phyloP scores from a whole-genome alignment of 129 eudicot species.

The Cynara cardunculus region DNA sequence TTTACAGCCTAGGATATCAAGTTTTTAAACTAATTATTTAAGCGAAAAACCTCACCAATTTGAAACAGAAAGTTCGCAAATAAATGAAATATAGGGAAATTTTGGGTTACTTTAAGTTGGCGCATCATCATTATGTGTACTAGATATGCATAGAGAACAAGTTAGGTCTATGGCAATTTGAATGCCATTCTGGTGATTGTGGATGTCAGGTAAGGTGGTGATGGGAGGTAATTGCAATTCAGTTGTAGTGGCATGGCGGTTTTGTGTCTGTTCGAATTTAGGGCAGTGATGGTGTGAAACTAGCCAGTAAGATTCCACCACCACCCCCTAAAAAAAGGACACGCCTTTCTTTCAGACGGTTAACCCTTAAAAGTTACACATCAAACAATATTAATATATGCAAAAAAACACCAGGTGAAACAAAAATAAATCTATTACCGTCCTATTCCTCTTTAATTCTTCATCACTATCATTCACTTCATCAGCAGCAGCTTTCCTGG shows the following conservation, averaged over 20 bases:
- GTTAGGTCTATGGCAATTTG: too few species aligned
- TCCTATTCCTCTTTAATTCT: constrained; percentile 55
- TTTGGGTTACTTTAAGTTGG: too few species aligned
- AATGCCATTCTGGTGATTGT: too few species aligned
- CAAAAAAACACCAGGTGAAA: background rate
- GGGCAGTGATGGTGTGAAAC: too few species aligned
- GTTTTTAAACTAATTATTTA: background rate
- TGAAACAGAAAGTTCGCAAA: background rate
- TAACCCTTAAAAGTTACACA: background rate
- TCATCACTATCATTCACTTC: constrained; percentile 70
- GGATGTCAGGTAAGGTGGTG: too few species aligned
- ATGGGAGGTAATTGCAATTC: too few species aligned
- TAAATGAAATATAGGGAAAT: background rate
- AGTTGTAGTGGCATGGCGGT: too few species aligned
- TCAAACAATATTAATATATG: background rate
- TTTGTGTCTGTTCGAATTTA: too few species aligned
- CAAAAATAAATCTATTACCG: constrained; percentile 36
- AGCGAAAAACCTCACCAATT: background rate
- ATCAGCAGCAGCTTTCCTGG: constrained; percentile 59
- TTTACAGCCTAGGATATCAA: background rate
- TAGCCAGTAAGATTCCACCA: too few species aligned
- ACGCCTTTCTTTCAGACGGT: background rate
- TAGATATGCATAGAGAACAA: too few species aligned
- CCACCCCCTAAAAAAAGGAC: background rate
- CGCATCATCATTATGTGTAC: too few species aligned